phyloP scores from a whole-genome alignment of 2,329 filamentous ascomycete genomes.

The Teratosphaeria zuluensis region DNA sequence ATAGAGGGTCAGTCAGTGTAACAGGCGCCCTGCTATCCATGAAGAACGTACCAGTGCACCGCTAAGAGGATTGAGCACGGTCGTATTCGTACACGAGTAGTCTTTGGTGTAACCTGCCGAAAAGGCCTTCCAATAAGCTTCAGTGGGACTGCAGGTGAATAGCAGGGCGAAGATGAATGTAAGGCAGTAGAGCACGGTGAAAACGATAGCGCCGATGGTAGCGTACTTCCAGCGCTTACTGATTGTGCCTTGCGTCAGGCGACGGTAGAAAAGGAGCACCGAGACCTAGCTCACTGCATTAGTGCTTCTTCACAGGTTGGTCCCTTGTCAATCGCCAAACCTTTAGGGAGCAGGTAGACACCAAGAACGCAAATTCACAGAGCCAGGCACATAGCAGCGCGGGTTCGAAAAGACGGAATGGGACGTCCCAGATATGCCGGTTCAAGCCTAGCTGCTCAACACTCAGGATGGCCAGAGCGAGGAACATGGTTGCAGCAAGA shows the following conservation, averaged over 20 bases:
- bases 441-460: slow-evolving; percentile 8
- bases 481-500: slow-evolving; percentile 10
- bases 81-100: slow-evolving; percentile 21
- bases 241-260: slow-evolving; percentile 13
- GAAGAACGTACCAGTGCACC: slow-evolving; percentile 3
- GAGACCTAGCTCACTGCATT: slow-evolving; percentile 10
- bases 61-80: slow-evolving; percentile 18
- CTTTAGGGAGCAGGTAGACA: slow-evolving; percentile 9
- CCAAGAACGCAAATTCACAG: slow-evolving; percentile 11
- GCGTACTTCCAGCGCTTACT: slow-evolving; percentile 9
- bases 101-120: slow-evolving; percentile 5
- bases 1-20: no score
- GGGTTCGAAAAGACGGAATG: neutral
- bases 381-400: slow-evolving; percentile 10
- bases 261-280: slow-evolving; percentile 18
- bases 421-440: slow-evolving; percentile 16
- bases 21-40: no score
- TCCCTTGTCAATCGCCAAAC: neutral
- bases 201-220: slow-evolving; percentile 7
- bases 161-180: slow-evolving; percentile 9
- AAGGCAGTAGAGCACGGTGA: slow-evolving; percentile 7
- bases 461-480: slow-evolving; percentile 6
- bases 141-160: slow-evolving; percentile 9
- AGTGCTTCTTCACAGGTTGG: neutral
- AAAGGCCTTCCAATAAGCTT: slow-evolving; percentile 12